phyloP scores from a whole-genome alignment of 2,329 filamentous ascomycete species.

The Verticillium longisporum region DNA sequence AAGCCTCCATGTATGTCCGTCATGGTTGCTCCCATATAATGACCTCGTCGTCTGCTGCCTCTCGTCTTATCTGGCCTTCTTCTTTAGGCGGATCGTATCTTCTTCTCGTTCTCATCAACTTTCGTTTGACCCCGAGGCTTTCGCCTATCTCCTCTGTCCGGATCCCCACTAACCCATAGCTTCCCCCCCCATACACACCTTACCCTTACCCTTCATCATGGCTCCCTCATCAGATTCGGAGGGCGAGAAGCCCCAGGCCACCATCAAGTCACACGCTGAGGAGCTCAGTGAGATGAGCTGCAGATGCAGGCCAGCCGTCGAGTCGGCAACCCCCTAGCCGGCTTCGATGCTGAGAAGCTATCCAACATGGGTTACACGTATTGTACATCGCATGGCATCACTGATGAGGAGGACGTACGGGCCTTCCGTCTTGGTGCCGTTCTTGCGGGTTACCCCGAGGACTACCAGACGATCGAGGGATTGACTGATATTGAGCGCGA shows the following conservation, averaged over 20 bases:
- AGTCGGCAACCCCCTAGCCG: neutral
- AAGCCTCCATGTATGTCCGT: neutral
- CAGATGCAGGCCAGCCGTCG: neutral
- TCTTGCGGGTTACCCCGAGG: constrained; percentile 45
- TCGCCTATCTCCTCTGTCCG: neutral
- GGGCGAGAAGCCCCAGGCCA: neutral
- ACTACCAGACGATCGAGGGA: constrained; percentile 41
- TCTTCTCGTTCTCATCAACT: neutral
- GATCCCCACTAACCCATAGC: neutral
- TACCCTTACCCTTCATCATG: neutral
- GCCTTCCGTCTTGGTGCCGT: constrained; percentile 55
- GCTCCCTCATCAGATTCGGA: neutral
- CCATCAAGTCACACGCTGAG: neutral
- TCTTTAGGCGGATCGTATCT: neutral
- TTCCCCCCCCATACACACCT: neutral
- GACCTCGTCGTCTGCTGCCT: neutral
- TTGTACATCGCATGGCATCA: constrained; percentile 34
- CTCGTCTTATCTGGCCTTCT: neutral
- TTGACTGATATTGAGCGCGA: constrained; percentile 52
- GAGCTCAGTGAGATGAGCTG: neutral
- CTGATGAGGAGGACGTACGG: constrained; percentile 46
- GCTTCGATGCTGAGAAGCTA: neutral
- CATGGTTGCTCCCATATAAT: neutral
- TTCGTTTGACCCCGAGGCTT: neutral
- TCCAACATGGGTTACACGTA: neutral